Percentiles rank a stretch among this genome's conserved stretches.
Evolutionary conservation across 192 early-diverging fungal genomes (phyloP).

Genomic region (Linnemannia schmuckeri): DNA sequence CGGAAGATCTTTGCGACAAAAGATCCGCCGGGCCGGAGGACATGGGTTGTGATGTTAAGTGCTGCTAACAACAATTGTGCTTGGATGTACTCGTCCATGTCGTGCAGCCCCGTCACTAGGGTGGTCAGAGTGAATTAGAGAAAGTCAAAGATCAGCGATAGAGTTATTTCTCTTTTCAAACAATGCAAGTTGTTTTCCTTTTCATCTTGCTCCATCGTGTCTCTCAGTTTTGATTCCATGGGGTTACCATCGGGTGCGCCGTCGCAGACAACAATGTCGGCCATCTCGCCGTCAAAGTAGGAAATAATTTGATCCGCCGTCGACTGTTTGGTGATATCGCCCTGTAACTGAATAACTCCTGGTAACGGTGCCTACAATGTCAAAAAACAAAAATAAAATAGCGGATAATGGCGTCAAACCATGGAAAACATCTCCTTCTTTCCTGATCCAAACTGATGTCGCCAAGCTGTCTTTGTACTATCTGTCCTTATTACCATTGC

Average conservation of each 20-base stretch:
- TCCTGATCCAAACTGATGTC: neutral
- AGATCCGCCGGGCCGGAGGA: constrained; percentile 89
- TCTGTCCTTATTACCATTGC: constrained; percentile 91
- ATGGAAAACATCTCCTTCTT: neutral
- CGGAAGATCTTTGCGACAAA: constrained; percentile 99
- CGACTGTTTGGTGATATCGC: constrained; percentile 96
- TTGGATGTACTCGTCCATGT: constrained; percentile 99
- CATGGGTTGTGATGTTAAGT: constrained; percentile 96
- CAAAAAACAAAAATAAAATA: neutral
- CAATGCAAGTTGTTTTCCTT: neutral
- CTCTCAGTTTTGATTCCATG: too few relatives aligned
- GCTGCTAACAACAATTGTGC: constrained; percentile 96
- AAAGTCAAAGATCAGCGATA: neutral
- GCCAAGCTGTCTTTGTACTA: constrained; percentile 82
- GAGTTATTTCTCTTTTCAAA: neutral
- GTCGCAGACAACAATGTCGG: constrained; percentile 96
- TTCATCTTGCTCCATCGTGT: neutral
- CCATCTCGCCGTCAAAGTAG: constrained; percentile 89
- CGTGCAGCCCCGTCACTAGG: constrained; percentile 94
- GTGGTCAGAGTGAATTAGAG: neutral
- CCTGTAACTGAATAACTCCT: constrained; percentile 95
- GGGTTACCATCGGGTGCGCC: constrained; percentile 91
- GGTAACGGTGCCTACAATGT: constrained; percentile 81
- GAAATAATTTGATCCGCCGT: constrained; percentile 93
- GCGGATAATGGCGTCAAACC: neutral